Evolutionary conservation across 2,329 filamentous ascomycete species (phyloP), one percentile per base, ranked within the genome.

Genomic region (Colletotrichum musicola): DNA sequence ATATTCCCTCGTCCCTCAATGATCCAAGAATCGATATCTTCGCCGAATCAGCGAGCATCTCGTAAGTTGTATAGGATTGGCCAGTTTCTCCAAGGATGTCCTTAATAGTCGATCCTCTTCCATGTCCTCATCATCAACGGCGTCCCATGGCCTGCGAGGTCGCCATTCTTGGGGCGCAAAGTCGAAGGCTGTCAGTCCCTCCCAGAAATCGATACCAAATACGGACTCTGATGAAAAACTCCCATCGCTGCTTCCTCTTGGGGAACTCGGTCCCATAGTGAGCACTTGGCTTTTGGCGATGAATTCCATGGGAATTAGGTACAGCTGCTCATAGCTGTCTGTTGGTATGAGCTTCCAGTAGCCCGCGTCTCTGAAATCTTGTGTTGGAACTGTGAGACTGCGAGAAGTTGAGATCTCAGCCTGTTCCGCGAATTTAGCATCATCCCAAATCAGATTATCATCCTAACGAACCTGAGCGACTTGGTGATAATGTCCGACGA

Each of bases 1-100:
- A 14, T 4, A 13, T 16, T 0, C n/a, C 12, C 40, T 50, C 0
- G 1, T 60, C 9, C n/a, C 9, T 44, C 13, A 27, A 0, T 1
- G 57, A 49, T 38, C 30, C 44, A 30, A 60, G 57, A 25, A 46
- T 16, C 1, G 57, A 60, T 10, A 60, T 50, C 18, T 44, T 60
- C 4, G 57, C 57, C 5, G 57, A 44, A 25, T 60, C 46, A 20
- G 44, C 12, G 6, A 50, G 57, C 44, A 60, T 60, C 18, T 30
- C 44, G 0, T 1, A 35, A 38, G 27, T 18, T 44, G 22, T 25
- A 44, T 60, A 60, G 12, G 14, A 7, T 4, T 47, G 27, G 2
- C 30, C 0, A 10, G 16, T 20, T 18, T 22, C 9, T 60, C 27
- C 46, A n/a, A 40, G 1, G 20, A 25, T 13, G 1, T 35, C 10